Evolutionary conservation across 441 rosid genomes (phyloP).

Genomic region (Capsella rubella): DNA sequence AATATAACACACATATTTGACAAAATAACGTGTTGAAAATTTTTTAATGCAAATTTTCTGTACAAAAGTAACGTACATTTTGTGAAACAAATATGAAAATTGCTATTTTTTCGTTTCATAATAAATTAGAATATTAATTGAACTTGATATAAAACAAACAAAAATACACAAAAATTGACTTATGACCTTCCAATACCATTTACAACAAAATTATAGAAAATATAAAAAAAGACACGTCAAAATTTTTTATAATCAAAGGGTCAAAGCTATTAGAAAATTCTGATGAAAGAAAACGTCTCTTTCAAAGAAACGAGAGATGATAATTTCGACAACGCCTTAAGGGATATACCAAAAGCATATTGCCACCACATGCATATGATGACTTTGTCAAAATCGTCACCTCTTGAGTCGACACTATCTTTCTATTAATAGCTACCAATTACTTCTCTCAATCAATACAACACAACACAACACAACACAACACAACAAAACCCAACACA

Average conservation of each 20-base stretch:
- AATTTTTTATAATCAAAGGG: too few relatives aligned
- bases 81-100: not conserved
- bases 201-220: not conserved
- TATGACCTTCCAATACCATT: too few relatives aligned
- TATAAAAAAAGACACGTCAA: too few relatives aligned
- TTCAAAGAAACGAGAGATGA: not conserved
- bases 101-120: not conserved
- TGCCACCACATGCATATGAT: not conserved
- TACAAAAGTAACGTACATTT: not conserved
- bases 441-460: not conserved
- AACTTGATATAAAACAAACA: not conserved
- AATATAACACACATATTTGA: not conserved
- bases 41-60: not conserved
- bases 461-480: not conserved
- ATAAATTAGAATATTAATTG: not conserved
- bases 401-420: not conserved
- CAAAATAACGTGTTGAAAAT: not conserved
- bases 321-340: not conserved
- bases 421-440: not conserved
- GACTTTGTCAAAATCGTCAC: not conserved
- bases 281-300: not conserved
- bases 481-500: not conserved
- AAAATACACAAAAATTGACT: not conserved
- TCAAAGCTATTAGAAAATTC: too few relatives aligned
- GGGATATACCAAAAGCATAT: not conserved